A percentile compares a stretch with the other conserved stretches of the same genome.
Evolutionary conservation across 2,329 filamentous ascomycete genomes (phyloP).

Genomic region (Aspergillus sp.): DNA sequence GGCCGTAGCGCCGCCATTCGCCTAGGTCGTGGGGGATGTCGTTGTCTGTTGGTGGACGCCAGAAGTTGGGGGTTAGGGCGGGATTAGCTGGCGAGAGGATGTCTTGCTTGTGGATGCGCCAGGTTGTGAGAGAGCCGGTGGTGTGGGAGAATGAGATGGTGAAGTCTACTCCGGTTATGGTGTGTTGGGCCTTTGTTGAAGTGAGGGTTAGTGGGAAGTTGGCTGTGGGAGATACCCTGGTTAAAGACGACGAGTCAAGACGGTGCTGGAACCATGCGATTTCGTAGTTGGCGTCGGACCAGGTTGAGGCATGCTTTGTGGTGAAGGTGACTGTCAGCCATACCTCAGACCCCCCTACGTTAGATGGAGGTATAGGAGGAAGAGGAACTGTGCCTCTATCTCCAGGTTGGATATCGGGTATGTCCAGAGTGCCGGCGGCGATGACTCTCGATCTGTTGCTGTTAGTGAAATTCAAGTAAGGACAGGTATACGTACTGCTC

Average conservation of each 20-base stretch:
- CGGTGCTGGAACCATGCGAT: conserved; percentile 16
- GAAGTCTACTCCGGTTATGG: conserved; percentile 9
- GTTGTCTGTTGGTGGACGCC: conserved; percentile 35
- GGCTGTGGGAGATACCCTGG: background rate
- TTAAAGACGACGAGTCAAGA: background rate
- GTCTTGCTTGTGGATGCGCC: background rate
- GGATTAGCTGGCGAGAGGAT: background rate
- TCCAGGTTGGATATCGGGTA: conserved; percentile 2
- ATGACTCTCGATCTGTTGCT: background rate
- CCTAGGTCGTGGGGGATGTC: conserved; percentile 26
- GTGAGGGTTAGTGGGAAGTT: background rate
- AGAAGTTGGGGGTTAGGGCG: conserved; percentile 22
- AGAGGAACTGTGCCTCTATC: background rate
- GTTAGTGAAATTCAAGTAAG: background rate
- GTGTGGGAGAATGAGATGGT: conserved; percentile 12
- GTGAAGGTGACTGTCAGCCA: conserved; percentile 27
- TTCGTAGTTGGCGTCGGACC: conserved; percentile 54
- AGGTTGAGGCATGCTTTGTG: conserved; percentile 46
- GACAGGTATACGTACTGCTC: conserved; percentile 32
- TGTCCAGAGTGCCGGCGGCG: background rate
- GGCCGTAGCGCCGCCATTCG: conserved; percentile 28
- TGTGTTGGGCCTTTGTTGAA: background rate
- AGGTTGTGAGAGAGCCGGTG: conserved; percentile 2
- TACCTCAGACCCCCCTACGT: conserved; percentile 26
- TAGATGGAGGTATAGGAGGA: background rate